Evolutionary conservation across 768 basidiomycete genomes (phyloP), one percentile per base, ranked within the genome.

Genomic region (Trametes punicea): DNA sequence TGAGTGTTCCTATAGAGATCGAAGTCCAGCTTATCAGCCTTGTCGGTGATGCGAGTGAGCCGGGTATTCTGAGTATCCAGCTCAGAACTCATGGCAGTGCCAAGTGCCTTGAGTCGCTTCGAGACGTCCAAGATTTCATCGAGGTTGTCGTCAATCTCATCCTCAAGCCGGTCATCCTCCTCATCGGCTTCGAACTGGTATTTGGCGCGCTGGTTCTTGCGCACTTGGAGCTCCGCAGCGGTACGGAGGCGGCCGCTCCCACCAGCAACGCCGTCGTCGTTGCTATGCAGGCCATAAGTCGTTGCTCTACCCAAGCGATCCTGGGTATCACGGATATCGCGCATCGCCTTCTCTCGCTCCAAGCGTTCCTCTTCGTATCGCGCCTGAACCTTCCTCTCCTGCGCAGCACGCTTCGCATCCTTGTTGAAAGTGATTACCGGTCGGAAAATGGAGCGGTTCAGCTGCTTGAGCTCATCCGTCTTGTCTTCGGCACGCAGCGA

Each of bases 391-490:
- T 93, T 90, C 27, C 83, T 81, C 66, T 97, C 93, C 64, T 93
- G 85, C 13, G 89, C 91, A 4, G 83, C 82, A 46, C 93, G 90
- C 72, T 98, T 98, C 16, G 78, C 80, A 33, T 93, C 87, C 71
- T 97, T 99, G 77, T 98, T 96, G 72, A 89, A 96, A 0, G 87
- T 86, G 62, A 97, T 85, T 54, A 84, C 93, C 8, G 92, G 95
- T 46, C 87, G 83, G 77, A 99, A 98, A 69, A 99, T 98, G 34
- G 92, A 94, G 30, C 85, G 82, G 71, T 98, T 98, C 53, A 99
- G 83, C 68, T 94, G 81, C 72, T 93, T 95, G 52, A 99, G 83
- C 71, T 98, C 95, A 59, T 85, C 87, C 4, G 94, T 93, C 70
- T 84, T 91, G 74, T 99, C 96, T 55, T 87, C 87, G n/a, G 96